Evolutionary conservation across 306 rosid genomes (phyloP).

Genomic region (Cotoneaster glaucophyllus): DNA sequence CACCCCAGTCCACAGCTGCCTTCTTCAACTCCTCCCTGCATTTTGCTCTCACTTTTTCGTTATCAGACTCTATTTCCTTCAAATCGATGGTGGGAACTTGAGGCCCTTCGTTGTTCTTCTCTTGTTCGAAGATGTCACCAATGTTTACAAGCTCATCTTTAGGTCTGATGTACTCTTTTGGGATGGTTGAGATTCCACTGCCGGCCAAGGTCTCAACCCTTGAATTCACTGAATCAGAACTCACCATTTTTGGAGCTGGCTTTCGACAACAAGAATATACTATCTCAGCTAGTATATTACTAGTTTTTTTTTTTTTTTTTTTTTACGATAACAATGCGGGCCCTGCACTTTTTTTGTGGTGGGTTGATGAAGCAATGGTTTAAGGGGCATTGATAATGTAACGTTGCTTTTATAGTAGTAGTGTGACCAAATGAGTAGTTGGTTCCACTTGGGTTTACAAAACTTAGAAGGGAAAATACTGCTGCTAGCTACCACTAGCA

Average conservation of each 20-base stretch:
- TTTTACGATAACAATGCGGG: neutral
- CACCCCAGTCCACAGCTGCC: slow-evolving; percentile 84
- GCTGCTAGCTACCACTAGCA: neutral
- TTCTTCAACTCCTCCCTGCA: slow-evolving; percentile 51
- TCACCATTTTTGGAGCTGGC: slow-evolving; percentile 26
- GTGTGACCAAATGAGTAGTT: neutral
- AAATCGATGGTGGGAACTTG: slow-evolving; percentile 70
- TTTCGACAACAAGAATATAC: neutral
- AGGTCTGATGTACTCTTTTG: slow-evolving; percentile 72
- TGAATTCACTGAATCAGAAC: neutral
- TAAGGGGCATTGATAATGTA: neutral
- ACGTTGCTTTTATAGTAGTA: neutral
- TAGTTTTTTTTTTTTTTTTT: neutral
- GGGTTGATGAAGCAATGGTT: neutral
- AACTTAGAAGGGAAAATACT: no score
- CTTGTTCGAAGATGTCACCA: slow-evolving; percentile 59
- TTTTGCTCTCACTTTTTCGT: slow-evolving; percentile 29
- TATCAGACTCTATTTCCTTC: slow-evolving; percentile 39
- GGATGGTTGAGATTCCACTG: slow-evolving; percentile 55
- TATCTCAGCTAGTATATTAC: neutral
- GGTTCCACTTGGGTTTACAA: neutral
- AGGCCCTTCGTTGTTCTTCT: slow-evolving; percentile 45
- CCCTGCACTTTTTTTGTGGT: neutral
- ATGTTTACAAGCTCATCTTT: slow-evolving; percentile 59
- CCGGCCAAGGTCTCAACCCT: slow-evolving; percentile 67